Conservation (phyloP, 441 rosid species). For the Populus hybrid region DNA sequence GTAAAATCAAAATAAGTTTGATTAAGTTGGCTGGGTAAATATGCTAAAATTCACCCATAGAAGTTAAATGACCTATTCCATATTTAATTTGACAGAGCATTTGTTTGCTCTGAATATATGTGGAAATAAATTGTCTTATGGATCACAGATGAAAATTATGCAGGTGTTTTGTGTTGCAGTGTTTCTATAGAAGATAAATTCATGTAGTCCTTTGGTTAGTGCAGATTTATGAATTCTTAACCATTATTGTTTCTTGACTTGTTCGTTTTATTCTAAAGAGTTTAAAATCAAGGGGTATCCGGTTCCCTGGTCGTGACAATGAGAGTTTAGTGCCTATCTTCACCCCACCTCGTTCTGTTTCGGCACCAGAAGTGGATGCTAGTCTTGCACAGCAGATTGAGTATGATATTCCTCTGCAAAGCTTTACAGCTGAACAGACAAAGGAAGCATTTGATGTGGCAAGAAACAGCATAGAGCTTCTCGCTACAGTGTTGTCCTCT, state of each 20-base stretch:
- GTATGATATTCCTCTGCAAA: slow-evolving; percentile 50
- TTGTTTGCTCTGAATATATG: background rate
- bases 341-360: slow-evolving; percentile 79
- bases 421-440: slow-evolving; percentile 68
- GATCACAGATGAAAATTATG: background rate
- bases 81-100: background rate
- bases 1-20: background rate
- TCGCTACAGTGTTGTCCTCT: slow-evolving; percentile 69
- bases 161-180: background rate
- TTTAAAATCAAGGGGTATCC: slow-evolving; percentile 80
- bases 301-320: slow-evolving; percentile 92
- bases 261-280: slow-evolving; percentile 38
- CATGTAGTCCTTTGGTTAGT: background rate
- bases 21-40: background rate
- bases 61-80: background rate
- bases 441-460: slow-evolving; percentile 93
- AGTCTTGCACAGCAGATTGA: slow-evolving; percentile 51
- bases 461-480: slow-evolving; percentile 87
- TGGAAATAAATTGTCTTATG: background rate
- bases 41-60: background rate
- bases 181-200: background rate
- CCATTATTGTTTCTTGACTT: slow-evolving; percentile 9
- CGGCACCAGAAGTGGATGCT: slow-evolving; percentile 56
- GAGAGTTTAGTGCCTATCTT: slow-evolving; percentile 95
- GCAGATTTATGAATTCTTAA: slow-evolving; percentile 1